phyloP scores from a whole-genome alignment of 768 basidiomycete genomes.

The Suillus alpinus region DNA sequence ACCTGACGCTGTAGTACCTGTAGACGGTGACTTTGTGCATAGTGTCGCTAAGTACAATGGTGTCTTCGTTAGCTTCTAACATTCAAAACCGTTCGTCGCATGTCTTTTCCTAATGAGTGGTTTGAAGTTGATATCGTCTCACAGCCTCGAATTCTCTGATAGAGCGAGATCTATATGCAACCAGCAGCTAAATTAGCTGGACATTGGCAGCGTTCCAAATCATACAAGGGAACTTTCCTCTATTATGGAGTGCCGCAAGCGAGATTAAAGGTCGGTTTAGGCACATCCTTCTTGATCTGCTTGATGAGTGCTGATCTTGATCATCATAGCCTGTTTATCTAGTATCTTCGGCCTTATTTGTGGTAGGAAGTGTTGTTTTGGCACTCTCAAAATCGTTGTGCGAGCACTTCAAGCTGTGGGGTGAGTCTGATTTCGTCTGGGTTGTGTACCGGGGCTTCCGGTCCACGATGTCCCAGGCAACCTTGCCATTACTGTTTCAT shows the following conservation, averaged over 20 bases:
- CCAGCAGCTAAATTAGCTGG: no score
- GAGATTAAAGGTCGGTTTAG: constrained; percentile 63
- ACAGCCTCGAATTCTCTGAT: no score
- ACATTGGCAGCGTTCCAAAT: constrained; percentile 69
- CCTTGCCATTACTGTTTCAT: no score
- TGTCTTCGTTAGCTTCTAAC: no score
- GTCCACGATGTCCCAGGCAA: no score
- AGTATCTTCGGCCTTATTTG: constrained; percentile 48
- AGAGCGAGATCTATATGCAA: no score
- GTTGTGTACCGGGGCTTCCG: no score
- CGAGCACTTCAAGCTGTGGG: constrained; percentile 67
- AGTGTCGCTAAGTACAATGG: no score
- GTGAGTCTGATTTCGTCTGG: no score
- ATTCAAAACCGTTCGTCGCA: no score
- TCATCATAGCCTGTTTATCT: constrained; percentile 51
- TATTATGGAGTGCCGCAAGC: constrained; percentile 66
- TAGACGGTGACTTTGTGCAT: constrained; percentile 20
- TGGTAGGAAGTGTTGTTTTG: constrained; percentile 52
- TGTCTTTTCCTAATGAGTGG: no score
- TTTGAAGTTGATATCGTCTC: no score
- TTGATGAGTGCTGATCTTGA: constrained; percentile 2
- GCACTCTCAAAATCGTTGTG: constrained; percentile 61
- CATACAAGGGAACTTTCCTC: constrained; percentile 63
- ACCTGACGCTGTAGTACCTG: background rate
- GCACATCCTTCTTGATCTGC: background rate